phyloP scores from a whole-genome alignment of 495 filamentous ascomycete species.

The Copromyces sp. region DNA sequence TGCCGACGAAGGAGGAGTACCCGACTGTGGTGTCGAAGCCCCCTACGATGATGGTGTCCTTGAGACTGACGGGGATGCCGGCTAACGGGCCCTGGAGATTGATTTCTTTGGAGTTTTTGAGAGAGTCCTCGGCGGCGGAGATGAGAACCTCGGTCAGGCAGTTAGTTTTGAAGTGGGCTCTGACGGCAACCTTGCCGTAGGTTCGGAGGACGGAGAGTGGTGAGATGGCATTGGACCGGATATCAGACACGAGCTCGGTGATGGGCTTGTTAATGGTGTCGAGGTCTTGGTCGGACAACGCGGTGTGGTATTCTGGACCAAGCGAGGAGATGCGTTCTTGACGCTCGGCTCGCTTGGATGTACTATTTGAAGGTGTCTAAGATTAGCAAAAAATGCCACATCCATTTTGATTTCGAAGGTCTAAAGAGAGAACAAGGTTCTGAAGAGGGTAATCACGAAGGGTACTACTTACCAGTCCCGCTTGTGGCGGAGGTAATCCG shows the following conservation, averaged over 20 bases:
- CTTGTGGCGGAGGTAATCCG: conserved; percentile 51
- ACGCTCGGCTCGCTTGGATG: conserved; percentile 70
- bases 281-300: conserved; percentile 51
- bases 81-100: conserved; percentile 78
- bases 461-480: conserved; percentile 44
- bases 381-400: background rate
- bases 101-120: conserved; percentile 36
- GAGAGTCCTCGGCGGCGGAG: conserved; percentile 69
- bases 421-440: background rate
- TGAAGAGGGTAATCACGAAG: background rate
- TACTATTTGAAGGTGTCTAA: conserved; percentile 38
- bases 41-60: conserved; percentile 75
- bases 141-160: conserved; percentile 88
- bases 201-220: conserved; percentile 69
- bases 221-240: conserved; percentile 55
- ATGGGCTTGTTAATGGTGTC: conserved; percentile 64
- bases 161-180: conserved; percentile 80
- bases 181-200: conserved; percentile 84
- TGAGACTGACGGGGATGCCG: conserved; percentile 80
- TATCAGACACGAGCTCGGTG: conserved; percentile 62
- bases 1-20: conserved; percentile 62
- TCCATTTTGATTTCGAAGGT: background rate
- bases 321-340: conserved; percentile 56
- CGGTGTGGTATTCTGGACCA: conserved; percentile 50
- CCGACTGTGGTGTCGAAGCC: conserved; percentile 85